Base-by-base conservation (phyloP, 306 rosid species). In the Cucumis melo region DNA sequence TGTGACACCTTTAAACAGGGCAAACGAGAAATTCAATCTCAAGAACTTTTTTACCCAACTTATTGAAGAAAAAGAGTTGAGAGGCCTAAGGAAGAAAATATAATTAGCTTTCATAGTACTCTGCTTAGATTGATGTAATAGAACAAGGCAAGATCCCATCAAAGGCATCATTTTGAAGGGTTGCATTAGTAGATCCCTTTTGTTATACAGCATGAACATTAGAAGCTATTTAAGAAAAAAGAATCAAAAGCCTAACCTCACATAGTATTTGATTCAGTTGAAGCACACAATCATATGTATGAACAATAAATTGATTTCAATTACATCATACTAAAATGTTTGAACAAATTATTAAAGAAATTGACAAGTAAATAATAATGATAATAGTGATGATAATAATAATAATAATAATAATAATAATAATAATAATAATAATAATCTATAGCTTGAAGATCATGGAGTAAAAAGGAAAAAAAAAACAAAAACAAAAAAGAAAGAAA, bases 261-360 rank as follows among this genome's bases (percentile, higher is more conserved):
- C 10, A 59, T 10, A 0, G 39, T 60, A 66, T 10, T 16, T 21
- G 34, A 70, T 70, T 21, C 21, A 38, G 75, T 41, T 46, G 57
- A 70, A 13, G 75, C 75, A 46, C 39, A 70, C 12, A 12, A 70
- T 39, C 34, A 27, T 4, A 53, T 15, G 77, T 27, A 50, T 51
- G 77, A 19, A 71, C 62, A 51, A 29, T 73, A 73, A 51, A 51
- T 73, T 29, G 39, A 38, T 51, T 73, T 73, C 46, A 29, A 68
- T 81, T 86, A 80, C 85, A 85, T 77, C 77, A 76, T 78, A 73
- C 82, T 74, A 81, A 84, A 85, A 76, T 64, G 80, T 83, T 53
- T 53, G 87, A 51, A 80, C 73, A 85, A 77, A 85, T 87, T 88
- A 91, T 88, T 87, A 88, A 96, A 90, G 82, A 77, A 88, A 81